Base-by-base conservation (phyloP, 1,139 yeast species). In the Fermentozyma sake region DNA sequence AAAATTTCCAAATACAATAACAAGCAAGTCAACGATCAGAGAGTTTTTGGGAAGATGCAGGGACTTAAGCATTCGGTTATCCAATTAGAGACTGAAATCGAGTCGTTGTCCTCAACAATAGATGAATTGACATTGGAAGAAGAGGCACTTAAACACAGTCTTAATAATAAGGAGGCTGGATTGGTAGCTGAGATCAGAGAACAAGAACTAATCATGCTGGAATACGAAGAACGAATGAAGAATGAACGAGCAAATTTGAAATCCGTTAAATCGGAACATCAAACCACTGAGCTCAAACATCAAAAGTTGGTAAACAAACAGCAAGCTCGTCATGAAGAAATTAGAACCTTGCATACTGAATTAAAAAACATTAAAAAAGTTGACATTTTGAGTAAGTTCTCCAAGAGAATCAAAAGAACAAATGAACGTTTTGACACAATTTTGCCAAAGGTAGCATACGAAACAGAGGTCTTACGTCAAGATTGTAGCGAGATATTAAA, bases 31-130 rank as follows among this genome's bases (percentile, higher is more conserved):
- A 41, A 48, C 33, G 62, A 61, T 23, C 57, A 52, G 25, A 45
- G 67, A 27, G 43, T 50, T 2, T 43, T 50, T 33, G 65, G 68
- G n/a, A 66, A 63, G 35, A 44, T 66, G 27, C 61, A 61, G 34
- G 69, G 71, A 2, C 52, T 67, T 30, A 54, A 63, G 34, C 68
- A 66, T 34, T 52, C 64, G 1, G 68, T 63, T 4, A 43, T 50
- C 14, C 72, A 66, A 42, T 48, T 64, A 31, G 71, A 67, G 35
- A 41, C 39, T 20, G 72, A 67, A 29, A 60, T 65, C 17, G 40
- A 41, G 6, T 43, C 38, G 11, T 45, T 64, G 24, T 46, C 52
- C 16, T 29, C 29, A 14, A 47, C 52, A 21, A 43, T 61, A 16
- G 32, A 36, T 6, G 34, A 39, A 3, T 41, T 50, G 11, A 45